Percentiles rank a stretch among this genome's conserved stretches.
These are phyloP conservation scores for Ogataea trehalophila DNA, from an alignment of 805 yeast genomes.

Conservation along the genomic window DNA sequence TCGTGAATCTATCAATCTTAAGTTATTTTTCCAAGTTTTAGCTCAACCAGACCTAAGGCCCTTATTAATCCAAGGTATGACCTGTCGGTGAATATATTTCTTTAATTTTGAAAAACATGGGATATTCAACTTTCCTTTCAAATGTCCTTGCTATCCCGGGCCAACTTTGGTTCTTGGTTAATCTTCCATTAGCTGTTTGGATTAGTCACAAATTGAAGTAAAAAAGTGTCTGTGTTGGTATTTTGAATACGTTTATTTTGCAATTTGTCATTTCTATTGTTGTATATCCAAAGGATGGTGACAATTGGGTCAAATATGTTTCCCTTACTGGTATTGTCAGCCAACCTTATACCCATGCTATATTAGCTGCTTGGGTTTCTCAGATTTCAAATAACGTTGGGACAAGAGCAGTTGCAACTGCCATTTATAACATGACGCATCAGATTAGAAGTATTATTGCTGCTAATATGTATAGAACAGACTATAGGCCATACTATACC, in stretches of 20 bases:
- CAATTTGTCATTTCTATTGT: constrained; percentile 10
- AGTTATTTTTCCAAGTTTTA: constrained; percentile 33
- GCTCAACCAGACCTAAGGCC: constrained; percentile 49
- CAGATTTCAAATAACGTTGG: constrained; percentile 26
- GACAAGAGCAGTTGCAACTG: constrained; percentile 28
- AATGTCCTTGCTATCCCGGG: constrained; percentile 48
- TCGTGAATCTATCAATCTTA: constrained; percentile 39
- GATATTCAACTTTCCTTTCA: constrained; percentile 46
- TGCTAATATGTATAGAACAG: constrained; percentile 25
- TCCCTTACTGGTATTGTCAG: constrained; percentile 24
- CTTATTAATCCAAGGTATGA: constrained; percentile 37
- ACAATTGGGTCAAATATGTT: constrained; percentile 15
- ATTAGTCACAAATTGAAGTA: constrained; percentile 32
- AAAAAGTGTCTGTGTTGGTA: constrained; percentile 51
- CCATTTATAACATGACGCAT: constrained; percentile 27
- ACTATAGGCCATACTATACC: constrained; percentile 28
- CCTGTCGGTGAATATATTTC: constrained; percentile 40
- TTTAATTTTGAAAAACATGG: constrained; percentile 40
- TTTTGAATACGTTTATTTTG: constrained; percentile 37
- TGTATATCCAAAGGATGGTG: constrained; percentile 10
- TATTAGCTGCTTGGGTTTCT: constrained; percentile 29
- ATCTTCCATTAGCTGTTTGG: constrained; percentile 26
- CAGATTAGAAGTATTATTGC: constrained; percentile 27
- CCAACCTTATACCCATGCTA: constrained; percentile 38
- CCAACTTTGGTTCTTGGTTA: constrained; percentile 29